These are phyloP conservation scores for Coniosporium tulheliwenetii DNA, from an alignment of 2,329 filamentous ascomycete genomes.

Conservation along the genomic window DNA sequence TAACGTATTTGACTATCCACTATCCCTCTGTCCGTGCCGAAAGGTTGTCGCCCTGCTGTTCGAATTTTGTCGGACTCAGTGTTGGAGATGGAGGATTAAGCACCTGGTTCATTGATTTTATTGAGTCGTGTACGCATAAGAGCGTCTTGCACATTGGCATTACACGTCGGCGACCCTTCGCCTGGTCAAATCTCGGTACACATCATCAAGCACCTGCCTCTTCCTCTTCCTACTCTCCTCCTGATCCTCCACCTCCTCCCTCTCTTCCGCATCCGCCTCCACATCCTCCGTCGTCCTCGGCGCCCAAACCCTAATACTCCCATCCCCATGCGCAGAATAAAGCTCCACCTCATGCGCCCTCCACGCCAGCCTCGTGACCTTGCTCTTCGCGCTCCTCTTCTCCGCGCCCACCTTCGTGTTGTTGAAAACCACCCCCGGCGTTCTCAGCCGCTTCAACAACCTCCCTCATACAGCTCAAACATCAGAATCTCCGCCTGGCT, in stretches of 20 bases:
- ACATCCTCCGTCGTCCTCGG: conserved; percentile 38
- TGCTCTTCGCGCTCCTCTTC: conserved; percentile 22
- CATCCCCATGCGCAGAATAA: conserved; percentile 73
- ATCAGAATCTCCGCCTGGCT: conserved; percentile 62
- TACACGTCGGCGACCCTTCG: conserved; percentile 34
- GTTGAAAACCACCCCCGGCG: conserved; percentile 28
- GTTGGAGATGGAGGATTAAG: too few species aligned
- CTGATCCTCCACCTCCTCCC: conserved; percentile 15
- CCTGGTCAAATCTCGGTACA: conserved; percentile 63
- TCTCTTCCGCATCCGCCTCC: conserved; percentile 25
- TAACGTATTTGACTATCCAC: too few species aligned
- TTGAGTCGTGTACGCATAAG: too few species aligned
- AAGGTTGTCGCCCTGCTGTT: too few species aligned
- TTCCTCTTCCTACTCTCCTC: conserved; percentile 45
- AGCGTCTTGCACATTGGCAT: too few species aligned
- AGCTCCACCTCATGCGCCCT: conserved; percentile 53
- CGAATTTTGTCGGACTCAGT: too few species aligned
- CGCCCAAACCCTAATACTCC: conserved; percentile 67
- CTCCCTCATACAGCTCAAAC: conserved; percentile 67
- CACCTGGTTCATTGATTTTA: too few species aligned
- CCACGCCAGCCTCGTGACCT: conserved; percentile 67
- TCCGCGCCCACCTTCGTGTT: conserved; percentile 3
- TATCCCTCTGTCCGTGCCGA: too few species aligned
- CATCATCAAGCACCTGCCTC: conserved; percentile 62
- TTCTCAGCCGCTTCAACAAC: conserved; percentile 54